phyloP scores from a whole-genome alignment of 495 filamentous ascomycete genomes.

The Aspergillus egyptiacus region DNA sequence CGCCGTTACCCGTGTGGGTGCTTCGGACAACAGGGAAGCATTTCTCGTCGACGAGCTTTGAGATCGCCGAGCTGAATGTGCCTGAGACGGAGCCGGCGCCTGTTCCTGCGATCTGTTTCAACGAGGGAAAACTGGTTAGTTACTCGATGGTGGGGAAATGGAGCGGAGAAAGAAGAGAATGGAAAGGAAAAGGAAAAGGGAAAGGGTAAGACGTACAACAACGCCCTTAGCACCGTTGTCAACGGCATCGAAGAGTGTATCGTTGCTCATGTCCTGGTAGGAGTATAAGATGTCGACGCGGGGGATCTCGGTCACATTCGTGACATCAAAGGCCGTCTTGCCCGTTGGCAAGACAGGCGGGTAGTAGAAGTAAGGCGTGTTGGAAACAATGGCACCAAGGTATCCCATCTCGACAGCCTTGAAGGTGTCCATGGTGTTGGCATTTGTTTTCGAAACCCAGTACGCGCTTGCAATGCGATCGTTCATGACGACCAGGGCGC shows the following conservation, averaged over 20 bases:
- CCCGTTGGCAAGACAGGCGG: constrained; percentile 31
- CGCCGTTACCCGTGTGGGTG: constrained; percentile 26
- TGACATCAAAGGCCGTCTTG: constrained; percentile 32
- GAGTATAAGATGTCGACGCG: constrained; percentile 40
- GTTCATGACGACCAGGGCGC: constrained; percentile 46
- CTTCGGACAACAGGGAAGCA: constrained; percentile 24
- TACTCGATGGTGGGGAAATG: not conserved
- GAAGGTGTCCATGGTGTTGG: constrained; percentile 49
- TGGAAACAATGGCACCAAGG: constrained; percentile 41
- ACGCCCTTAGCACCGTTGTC: constrained; percentile 38
- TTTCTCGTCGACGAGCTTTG: constrained; percentile 13
- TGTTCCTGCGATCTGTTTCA: constrained; percentile 23
- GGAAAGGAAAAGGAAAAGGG: not conserved
- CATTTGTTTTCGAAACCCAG: constrained; percentile 47
- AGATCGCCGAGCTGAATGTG: constrained; percentile 17
- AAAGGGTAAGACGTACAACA: constrained; percentile 25
- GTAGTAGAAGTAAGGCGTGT: constrained; percentile 42
- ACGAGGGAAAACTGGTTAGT: not conserved
- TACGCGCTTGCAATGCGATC: constrained; percentile 44
- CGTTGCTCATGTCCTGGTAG: constrained; percentile 34
- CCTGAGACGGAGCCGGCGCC: constrained; percentile 25
- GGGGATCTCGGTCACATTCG: constrained; percentile 27
- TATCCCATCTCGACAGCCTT: constrained; percentile 39
- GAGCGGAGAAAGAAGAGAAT: too few species aligned
- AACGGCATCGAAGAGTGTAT: constrained; percentile 30